phyloP scores from a whole-genome alignment of 1,284 basidiomycete genomes.

The Sparassis latifolia region DNA sequence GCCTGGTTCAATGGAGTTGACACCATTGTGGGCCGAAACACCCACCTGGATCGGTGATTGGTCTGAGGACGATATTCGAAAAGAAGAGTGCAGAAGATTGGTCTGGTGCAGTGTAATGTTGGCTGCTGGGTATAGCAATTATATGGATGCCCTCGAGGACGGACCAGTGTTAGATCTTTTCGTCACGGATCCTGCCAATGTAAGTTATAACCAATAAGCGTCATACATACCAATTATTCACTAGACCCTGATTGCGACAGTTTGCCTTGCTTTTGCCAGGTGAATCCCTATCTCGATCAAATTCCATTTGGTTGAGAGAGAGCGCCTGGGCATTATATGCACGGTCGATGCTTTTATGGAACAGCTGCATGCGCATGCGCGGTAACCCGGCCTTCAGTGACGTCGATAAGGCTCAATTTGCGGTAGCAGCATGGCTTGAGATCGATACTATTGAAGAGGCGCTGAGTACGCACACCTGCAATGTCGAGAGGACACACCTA shows the following conservation, averaged over 20 bases:
- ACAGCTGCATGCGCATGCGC: slow-evolving; percentile 59
- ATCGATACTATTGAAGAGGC: slow-evolving; percentile 58
- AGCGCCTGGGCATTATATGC: slow-evolving; percentile 69
- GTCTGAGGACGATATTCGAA: slow-evolving; percentile 56
- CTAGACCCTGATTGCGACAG: slow-evolving; percentile 26
- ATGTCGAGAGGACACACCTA: slow-evolving; percentile 56
- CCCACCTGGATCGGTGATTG: slow-evolving; percentile 56
- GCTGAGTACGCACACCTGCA: slow-evolving; percentile 58
- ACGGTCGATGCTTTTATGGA: slow-evolving; percentile 65
- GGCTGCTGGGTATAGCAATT: slow-evolving; percentile 56
- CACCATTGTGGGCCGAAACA: slow-evolving; percentile 57
- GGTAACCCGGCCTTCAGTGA: slow-evolving; percentile 34
- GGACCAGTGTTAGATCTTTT: slow-evolving; percentile 41
- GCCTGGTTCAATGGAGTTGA: slow-evolving; percentile 41
- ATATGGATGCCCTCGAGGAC: slow-evolving; percentile 39
- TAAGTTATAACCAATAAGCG: slow-evolving; percentile 19
- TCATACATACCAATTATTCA: not conserved
- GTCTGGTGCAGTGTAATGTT: slow-evolving; percentile 66
- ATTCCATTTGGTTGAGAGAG: slow-evolving; percentile 27
- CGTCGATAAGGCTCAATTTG: slow-evolving; percentile 52
- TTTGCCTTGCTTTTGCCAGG: slow-evolving; percentile 66
- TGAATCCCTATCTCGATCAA: slow-evolving; percentile 36
- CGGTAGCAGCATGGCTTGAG: slow-evolving; percentile 64
- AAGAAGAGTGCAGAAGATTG: slow-evolving; percentile 65
- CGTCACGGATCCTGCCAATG: slow-evolving; percentile 61